Evolutionary conservation across 306 rosid genomes (phyloP).

Genomic region (Geum urbanum): DNA sequence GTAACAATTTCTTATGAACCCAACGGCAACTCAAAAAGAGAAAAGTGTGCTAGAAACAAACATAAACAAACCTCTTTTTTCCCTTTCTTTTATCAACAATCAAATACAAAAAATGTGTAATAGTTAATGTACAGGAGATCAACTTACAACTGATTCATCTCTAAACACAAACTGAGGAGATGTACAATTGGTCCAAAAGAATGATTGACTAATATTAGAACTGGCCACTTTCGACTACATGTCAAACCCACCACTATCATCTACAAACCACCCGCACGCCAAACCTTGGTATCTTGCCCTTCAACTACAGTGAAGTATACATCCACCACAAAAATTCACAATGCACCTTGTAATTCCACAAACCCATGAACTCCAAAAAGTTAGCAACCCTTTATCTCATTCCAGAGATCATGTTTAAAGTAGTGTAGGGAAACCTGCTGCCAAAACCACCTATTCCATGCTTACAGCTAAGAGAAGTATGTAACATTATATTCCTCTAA

Average conservation of each 20-base stretch:
- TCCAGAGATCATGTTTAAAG: slow-evolving; percentile 7
- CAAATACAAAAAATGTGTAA: no score
- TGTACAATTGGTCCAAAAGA: slow-evolving; percentile 33
- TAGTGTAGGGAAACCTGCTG: background rate
- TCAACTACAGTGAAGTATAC: slow-evolving; percentile 21
- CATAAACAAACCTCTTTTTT: no score
- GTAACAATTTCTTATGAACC: no score
- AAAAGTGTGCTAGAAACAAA: no score
- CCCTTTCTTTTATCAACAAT: no score
- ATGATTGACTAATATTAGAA: slow-evolving; percentile 23
- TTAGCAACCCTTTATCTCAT: slow-evolving; percentile 8
- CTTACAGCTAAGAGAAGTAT: background rate
- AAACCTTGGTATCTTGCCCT: slow-evolving; percentile 5
- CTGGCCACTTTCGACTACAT: slow-evolving; percentile 20
- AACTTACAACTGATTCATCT: background rate
- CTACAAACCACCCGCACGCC: slow-evolving; percentile 16
- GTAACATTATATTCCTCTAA: slow-evolving; percentile 2
- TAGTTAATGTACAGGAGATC: no score
- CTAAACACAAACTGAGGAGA: slow-evolving; percentile 20
- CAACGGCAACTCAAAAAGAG: no score
- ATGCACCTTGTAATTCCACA: slow-evolving; percentile 13
- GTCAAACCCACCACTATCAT: slow-evolving; percentile 30
- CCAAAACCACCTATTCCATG: background rate
- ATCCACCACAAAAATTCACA: slow-evolving; percentile 5
- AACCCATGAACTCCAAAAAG: slow-evolving; percentile 12